Evolutionary conservation across 1,139 yeast genomes (phyloP), one percentile per base, ranked within the genome.

Genomic region (Ogataea hybrid): DNA sequence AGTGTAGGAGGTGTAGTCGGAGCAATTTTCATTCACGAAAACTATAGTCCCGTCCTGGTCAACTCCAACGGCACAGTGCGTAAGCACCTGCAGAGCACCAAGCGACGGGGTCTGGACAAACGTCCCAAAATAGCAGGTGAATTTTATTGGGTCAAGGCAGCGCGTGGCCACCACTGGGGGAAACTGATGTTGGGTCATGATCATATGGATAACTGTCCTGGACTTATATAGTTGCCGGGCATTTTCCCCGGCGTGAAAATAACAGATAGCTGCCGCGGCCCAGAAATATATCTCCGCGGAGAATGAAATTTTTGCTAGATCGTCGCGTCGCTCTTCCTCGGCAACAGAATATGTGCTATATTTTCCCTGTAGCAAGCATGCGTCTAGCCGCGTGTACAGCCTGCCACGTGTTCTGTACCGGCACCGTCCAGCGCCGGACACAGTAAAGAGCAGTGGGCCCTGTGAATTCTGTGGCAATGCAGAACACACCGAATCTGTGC

Each of bases 21-120:
- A 18, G 46, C 45, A 31, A 11, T 54, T 41, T 7, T 48, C 44
- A 32, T 65, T 68, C 11, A 78, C 57, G 43, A 72, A 71, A 14
- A 52, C 61, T 39, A 80, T 80, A 1, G 61, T 58, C 4, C 86
- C 86, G 2, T 56, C 51, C 2, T 43, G 35, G 41, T 70, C 71
- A 9, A 84, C 87, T 6, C 83, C 84, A 12, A 81, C 59, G 1
- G 74, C 70, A n/a, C 79, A 74, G 22, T 64, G 56, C 4, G 68
- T 63, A 11, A 77, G 54, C 31, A 77, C 67, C 47, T 81, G 75
- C 11, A 82, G 54, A 16, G 61, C 52, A 1, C 75, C 75, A 8
- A 79, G 56, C 2, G 40, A 49, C 5, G 81, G 78, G 0, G 84
- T 75, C 53, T 81, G 85, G 6, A 75, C 72, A 47, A 80, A 68